Base-by-base conservation (phyloP, 305 asterid species). In the Lippia alba region DNA sequence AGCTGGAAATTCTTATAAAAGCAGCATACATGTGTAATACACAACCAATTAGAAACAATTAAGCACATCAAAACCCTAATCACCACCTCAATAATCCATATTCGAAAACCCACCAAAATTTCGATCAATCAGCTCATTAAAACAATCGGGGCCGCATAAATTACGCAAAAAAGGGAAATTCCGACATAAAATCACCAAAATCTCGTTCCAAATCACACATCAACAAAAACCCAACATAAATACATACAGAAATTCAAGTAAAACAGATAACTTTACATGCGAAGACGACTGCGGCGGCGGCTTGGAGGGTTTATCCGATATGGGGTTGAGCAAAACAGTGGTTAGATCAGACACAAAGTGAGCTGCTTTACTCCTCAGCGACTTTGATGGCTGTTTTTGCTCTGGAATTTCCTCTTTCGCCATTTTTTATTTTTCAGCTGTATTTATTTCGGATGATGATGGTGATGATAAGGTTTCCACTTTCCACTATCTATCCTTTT, bases 291-390 rank as follows among this genome's bases (percentile, higher is more conserved):
- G 54, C 39, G 71, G 69, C n/a, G 80, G 75, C 6, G 84, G 80
- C 10, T 65, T 72, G 16, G 92, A 77, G 76, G 94, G 86, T 79
- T 87, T 91, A 80, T 94, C 96, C 39, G 97, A 91, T 74, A 91
- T 84, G 40, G 97, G 97, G 76, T 86, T 91, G 75, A 91, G 89
- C 53, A 89, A 80, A 74, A 88, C 87, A 59, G 96, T 89, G 57
- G 98, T 85, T 55, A 94, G 90, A 88, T 89, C 97, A 77, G 96
- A 89, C n/a, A 94, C 96, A 76, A 91, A 83, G 82, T 89, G 91
- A 16, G 79, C 91, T 49, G 97, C 96, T 94, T 91, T 94, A 74
- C 90, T 89, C 88, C 89, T 86, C 77, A 88, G 67, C 6, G 96
- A 84, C 69, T 76, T 79, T 15, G 80, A 57, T 66, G 63, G 77